phyloP scores from a whole-genome alignment of 345 rosid genomes.

The Gossypium sturtianum region DNA sequence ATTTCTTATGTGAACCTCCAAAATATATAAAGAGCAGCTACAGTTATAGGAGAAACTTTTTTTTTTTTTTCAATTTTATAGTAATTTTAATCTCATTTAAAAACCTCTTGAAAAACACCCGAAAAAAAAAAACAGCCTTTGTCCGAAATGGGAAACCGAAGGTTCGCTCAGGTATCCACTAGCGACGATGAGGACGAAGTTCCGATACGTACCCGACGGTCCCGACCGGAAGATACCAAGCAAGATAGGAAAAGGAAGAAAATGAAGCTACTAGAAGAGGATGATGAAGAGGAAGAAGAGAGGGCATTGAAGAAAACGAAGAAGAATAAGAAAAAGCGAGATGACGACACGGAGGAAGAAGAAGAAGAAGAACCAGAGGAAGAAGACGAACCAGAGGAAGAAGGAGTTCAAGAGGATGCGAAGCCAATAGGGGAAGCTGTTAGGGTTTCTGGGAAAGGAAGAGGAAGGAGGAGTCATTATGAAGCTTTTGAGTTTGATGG shows the following conservation, averaged over 20 bases:
- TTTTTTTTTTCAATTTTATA: too few relatives aligned
- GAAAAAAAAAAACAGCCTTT: neutral
- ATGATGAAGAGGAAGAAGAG: conserved; percentile 35
- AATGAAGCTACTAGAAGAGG: conserved; percentile 44
- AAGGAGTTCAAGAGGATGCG: conserved; percentile 63
- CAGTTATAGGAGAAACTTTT: too few relatives aligned
- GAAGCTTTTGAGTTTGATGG: conserved; percentile 72
- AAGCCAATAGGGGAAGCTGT: conserved; percentile 64
- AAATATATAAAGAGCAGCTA: neutral
- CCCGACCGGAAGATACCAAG: conserved; percentile 23
- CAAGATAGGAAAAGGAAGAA: conserved; percentile 50
- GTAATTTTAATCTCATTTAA: too few relatives aligned
- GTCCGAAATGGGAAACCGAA: conserved; percentile 47
- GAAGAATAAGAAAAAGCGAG: conserved; percentile 11
- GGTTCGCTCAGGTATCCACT: conserved; percentile 66
- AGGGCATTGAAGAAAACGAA: conserved; percentile 18
- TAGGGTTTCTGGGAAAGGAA: conserved; percentile 75
- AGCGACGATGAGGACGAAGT: conserved; percentile 85
- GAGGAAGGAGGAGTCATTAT: conserved; percentile 55
- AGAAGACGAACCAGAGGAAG: conserved; percentile 51
- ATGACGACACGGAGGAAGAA: conserved; percentile 8
- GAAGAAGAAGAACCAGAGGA: conserved; percentile 35
- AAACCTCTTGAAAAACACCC: neutral
- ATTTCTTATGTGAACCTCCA: too few relatives aligned
- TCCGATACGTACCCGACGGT: conserved; percentile 22